These are phyloP conservation scores for Immersiporthe knoxdaviesiana DNA, from an alignment of 2,329 filamentous ascomycete species.

Conservation along the genomic window DNA sequence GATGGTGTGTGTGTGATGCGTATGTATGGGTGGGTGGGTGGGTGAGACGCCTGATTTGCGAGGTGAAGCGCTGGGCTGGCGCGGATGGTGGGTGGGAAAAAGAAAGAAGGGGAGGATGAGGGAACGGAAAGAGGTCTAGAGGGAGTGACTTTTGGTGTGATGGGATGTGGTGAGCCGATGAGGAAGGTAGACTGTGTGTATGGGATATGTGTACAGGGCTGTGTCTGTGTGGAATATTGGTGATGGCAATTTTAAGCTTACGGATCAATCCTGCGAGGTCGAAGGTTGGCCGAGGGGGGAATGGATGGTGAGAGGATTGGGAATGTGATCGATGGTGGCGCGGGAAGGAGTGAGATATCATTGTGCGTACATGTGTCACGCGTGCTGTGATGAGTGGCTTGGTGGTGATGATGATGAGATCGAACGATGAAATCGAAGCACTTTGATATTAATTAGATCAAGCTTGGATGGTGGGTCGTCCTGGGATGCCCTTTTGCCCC, in stretches of 20 bases:
- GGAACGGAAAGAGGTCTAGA: not conserved
- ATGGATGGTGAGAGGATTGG: not conserved
- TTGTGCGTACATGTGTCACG: not conserved
- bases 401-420: not conserved
- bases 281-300: not conserved
- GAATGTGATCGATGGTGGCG: not conserved
- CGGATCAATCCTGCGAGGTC: slow-evolving; percentile 3
- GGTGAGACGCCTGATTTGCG: slow-evolving; percentile 5
- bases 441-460: no score
- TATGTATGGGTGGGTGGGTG: not conserved
- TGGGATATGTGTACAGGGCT: not conserved
- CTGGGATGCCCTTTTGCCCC: not conserved
- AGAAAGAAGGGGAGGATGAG: not conserved
- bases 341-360: not conserved
- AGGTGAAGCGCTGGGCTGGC: slow-evolving; percentile 13
- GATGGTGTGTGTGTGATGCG: no score
- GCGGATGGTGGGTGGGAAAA: not conserved
- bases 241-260: not conserved
- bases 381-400: slow-evolving; percentile 10
- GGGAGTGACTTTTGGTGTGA: not conserved
- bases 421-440: slow-evolving; percentile 3
- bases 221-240: not conserved
- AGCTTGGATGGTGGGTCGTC: not conserved
- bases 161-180: slow-evolving; percentile 1
- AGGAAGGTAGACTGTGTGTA: not conserved